Percentiles rank a stretch among this genome's conserved stretches.
These are phyloP conservation scores for Pelargonium cotyledonis DNA, from an alignment of 441 rosid species.

Conservation along the genomic window DNA sequence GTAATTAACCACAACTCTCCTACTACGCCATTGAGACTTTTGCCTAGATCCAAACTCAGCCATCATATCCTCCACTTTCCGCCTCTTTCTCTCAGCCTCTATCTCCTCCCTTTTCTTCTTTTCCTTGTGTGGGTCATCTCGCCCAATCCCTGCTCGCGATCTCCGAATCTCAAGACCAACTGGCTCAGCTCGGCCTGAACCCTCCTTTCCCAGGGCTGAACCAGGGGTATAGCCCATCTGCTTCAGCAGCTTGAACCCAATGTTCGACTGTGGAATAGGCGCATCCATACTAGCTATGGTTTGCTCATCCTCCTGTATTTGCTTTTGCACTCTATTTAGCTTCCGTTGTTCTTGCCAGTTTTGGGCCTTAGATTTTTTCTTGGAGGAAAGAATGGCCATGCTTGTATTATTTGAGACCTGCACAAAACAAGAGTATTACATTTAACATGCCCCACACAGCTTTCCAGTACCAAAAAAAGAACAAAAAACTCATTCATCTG, in stretches of 20 bases:
- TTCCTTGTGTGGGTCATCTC: conserved; percentile 81
- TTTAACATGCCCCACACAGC: conserved; percentile 4
- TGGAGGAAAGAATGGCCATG: conserved; percentile 34
- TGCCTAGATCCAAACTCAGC: conserved; percentile 75
- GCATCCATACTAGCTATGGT: conserved; percentile 66
- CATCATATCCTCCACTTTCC: conserved; percentile 59
- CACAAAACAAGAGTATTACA: conserved; percentile 16
- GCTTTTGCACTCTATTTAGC: conserved; percentile 67
- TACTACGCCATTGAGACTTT: conserved; percentile 71
- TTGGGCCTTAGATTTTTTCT: conserved; percentile 53
- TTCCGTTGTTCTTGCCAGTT: conserved; percentile 73
- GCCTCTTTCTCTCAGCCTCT: conserved; percentile 46
- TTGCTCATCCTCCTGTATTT: conserved; percentile 71
- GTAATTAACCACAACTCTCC: conserved; percentile 59
- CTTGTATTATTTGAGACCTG: conserved; percentile 36
- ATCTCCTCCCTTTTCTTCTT: conserved; percentile 71
- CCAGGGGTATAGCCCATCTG: conserved; percentile 97
- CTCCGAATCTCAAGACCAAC: conserved; percentile 81
- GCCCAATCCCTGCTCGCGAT: conserved; percentile 85
- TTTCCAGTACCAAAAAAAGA: neutral
- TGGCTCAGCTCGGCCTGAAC: conserved; percentile 71
- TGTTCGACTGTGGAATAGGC: conserved; percentile 76
- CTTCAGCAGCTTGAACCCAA: conserved; percentile 83
- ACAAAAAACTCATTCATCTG: neutral
- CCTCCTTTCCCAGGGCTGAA: conserved; percentile 76